These are phyloP conservation scores for Mycena polygramma DNA, from an alignment of 768 basidiomycete genomes.

Conservation along the genomic window DNA sequence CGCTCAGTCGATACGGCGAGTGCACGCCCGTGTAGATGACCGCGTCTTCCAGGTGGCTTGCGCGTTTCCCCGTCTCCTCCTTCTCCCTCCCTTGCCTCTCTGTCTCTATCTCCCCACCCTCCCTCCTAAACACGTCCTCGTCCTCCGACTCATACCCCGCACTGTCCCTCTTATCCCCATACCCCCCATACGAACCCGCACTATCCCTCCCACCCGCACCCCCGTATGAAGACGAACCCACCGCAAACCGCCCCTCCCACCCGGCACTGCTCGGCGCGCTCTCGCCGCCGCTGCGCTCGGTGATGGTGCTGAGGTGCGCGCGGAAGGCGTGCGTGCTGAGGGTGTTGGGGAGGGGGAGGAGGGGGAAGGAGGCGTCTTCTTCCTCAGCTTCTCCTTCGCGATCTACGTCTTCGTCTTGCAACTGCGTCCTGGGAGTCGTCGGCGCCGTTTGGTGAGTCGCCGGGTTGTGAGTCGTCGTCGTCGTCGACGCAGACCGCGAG, in stretches of 20 bases:
- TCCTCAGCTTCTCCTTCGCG: too few relatives aligned
- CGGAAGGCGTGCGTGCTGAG: slow-evolving; percentile 21
- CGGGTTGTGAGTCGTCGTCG: too few relatives aligned
- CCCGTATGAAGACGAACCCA: background rate
- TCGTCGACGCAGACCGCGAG: background rate
- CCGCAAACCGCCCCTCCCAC: slow-evolving; percentile 8
- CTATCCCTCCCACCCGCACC: too few relatives aligned
- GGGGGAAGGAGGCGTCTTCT: too few relatives aligned
- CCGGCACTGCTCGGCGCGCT: slow-evolving; percentile 16
- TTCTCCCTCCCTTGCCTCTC: background rate
- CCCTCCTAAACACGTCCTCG: background rate
- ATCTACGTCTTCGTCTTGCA: too few relatives aligned
- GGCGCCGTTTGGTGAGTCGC: too few relatives aligned
- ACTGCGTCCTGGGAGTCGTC: too few relatives aligned
- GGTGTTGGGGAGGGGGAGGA: slow-evolving; percentile 18
- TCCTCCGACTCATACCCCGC: background rate
- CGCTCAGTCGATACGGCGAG: slow-evolving; percentile 32
- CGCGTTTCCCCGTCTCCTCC: too few relatives aligned
- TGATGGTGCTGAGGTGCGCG: slow-evolving; percentile 34
- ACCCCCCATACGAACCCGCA: too few relatives aligned
- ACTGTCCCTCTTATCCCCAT: background rate
- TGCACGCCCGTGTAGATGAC: slow-evolving; percentile 13
- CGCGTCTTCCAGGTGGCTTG: slow-evolving; percentile 9
- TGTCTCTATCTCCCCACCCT: background rate
- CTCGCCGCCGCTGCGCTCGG: slow-evolving; percentile 23